Conservation (phyloP, 306 rosid genomes). For the Lotus japonicus region DNA sequence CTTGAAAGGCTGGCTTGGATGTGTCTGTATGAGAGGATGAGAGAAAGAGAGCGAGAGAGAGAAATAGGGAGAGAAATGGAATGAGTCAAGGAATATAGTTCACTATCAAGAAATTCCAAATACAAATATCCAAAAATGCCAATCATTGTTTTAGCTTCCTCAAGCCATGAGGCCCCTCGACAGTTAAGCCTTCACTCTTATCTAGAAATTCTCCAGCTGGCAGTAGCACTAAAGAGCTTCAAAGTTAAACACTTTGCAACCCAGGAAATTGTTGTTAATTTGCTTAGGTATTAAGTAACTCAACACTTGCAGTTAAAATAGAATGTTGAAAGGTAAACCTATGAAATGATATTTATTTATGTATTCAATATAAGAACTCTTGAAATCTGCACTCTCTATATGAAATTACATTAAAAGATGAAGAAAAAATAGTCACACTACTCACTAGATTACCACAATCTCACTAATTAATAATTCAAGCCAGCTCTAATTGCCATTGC, state of each 20-base stretch:
- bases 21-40: slow-evolving; percentile 15
- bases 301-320: background rate
- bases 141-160: slow-evolving; percentile 51
- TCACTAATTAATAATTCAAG: slow-evolving; percentile 8
- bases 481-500: slow-evolving; percentile 17
- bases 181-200: slow-evolving; percentile 28
- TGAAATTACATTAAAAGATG: slow-evolving; percentile 4
- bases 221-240: background rate
- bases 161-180: slow-evolving; percentile 26
- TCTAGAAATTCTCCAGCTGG: slow-evolving; percentile 13
- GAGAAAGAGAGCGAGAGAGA: background rate
- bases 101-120: slow-evolving; percentile 30
- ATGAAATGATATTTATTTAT: slow-evolving; percentile 5
- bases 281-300: background rate
- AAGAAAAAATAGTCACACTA: slow-evolving; percentile 9
- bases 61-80: slow-evolving; percentile 11
- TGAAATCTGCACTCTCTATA: slow-evolving; percentile 18
- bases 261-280: background rate
- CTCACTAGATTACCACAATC: slow-evolving; percentile 27
- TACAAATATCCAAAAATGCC: slow-evolving; percentile 31
- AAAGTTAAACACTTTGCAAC: background rate
- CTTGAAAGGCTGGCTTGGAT: slow-evolving; percentile 43
- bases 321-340: background rate
- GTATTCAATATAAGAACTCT: slow-evolving; percentile 17
- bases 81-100: slow-evolving; percentile 37